Evolutionary conservation across 306 rosid species (phyloP).

Genomic region (Trifolium subterraneum): DNA sequence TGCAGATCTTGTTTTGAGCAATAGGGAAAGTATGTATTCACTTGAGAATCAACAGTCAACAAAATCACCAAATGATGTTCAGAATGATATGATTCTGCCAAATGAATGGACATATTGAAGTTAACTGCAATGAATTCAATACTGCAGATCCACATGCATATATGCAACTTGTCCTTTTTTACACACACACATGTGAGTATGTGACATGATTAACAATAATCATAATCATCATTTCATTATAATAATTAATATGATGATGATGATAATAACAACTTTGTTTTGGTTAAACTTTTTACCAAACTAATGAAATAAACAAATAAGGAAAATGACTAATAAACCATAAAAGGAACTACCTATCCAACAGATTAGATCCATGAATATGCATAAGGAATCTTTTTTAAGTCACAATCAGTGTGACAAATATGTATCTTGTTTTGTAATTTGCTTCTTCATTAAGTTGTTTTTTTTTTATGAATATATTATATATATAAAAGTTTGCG

Average conservation of each 20-base stretch:
- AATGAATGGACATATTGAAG: constrained; percentile 86
- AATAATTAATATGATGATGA: neutral
- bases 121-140: neutral
- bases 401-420: constrained; percentile 10
- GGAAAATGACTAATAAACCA: constrained; percentile 6
- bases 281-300: constrained; percentile 30
- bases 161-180: constrained; percentile 4
- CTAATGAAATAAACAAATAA: constrained; percentile 2
- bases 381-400: constrained; percentile 31
- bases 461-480: neutral
- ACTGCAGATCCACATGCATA: constrained; percentile 9
- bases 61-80: constrained; percentile 36
- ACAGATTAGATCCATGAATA: constrained; percentile 33
- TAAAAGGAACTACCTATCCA: constrained; percentile 17
- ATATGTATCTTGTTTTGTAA: constrained; percentile 26
- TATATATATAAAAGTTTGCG: neutral
- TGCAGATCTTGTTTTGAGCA: constrained; percentile 51
- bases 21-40: constrained; percentile 49
- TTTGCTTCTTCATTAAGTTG: constrained; percentile 21
- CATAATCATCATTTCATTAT: neutral
- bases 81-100: constrained; percentile 65
- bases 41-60: constrained; percentile 46
- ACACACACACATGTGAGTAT: neutral
- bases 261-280: constrained; percentile 21
- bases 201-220: neutral